Base-by-base conservation (phyloP, 169 alveolate genomes). In the Miamiensis avidus region DNA sequence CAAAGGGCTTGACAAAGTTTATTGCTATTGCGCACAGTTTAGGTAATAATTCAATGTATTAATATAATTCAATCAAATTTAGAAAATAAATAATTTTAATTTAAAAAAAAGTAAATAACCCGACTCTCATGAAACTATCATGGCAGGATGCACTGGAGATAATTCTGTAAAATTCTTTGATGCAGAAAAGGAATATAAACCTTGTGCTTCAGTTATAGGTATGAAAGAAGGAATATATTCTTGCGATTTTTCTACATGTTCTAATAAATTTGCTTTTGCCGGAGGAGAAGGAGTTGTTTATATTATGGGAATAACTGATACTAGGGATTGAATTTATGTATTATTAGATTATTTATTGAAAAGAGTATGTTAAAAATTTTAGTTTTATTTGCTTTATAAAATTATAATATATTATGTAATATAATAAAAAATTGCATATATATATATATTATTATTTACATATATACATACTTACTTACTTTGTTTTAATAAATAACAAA, bases 141-240 rank as follows among this genome's bases (percentile, higher is more conserved):
- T 90, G 30, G 93, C 94, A 26, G 96, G 94, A 0, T 77, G 89
- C 30, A 89, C 87, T 74, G 93, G 93, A 25, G 76, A 65, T 31
- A 91, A 91, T 87, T 93, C 91, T 81, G 78, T 93, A 0, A 87
- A 89, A 75, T 29, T 93, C 15, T 93, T 88, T 73, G 93, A 90
- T 86, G 34, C 81, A 76, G 86, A 89, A n/a, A 82, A 79, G 31
- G 88, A 75, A 1, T 86, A 86, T 81, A 49, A 81, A 29, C 82
- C 87, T 30, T 33, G 81, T 34, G 83, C 81, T 25, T 65, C 65
- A 34, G 85, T 86, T 29, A 28, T 81, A 26, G 86, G 75, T 6
- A 65, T 86, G 64, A 33, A 82, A 65, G 86, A 86, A 81, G 87
- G 87, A 31, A 81, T 86, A 0, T 86, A 86, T 65, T 34, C 78